These are phyloP conservation scores for Termitomyces sp. DNA, from an alignment of 768 basidiomycete genomes.

Conservation along the genomic window DNA sequence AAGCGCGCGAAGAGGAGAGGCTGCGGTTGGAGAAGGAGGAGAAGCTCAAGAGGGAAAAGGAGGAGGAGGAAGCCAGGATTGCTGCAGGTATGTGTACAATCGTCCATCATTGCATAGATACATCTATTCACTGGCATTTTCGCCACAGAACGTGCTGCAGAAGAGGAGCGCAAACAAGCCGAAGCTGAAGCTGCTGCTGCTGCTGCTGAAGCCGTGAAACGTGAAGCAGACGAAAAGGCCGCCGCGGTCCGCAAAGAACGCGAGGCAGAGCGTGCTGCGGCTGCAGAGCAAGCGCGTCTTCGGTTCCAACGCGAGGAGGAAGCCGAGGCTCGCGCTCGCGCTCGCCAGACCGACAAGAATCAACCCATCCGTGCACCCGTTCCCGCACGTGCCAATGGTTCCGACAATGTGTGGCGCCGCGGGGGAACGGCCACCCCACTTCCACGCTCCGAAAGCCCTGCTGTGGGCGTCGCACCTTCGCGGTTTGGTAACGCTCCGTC, in stretches of 20 bases:
- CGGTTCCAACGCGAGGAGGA: slow-evolving; percentile 68
- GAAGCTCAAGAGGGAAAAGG: slow-evolving; percentile 34
- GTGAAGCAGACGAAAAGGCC: slow-evolving; percentile 54
- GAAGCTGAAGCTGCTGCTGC: slow-evolving; percentile 46
- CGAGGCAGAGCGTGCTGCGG: slow-evolving; percentile 44
- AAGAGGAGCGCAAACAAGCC: slow-evolving; percentile 40
- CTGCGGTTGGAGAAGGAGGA: slow-evolving; percentile 35
- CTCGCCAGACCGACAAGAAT: slow-evolving; percentile 34
- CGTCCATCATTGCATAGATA: background rate
- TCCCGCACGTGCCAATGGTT: slow-evolving; percentile 21
- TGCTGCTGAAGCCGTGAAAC: slow-evolving; percentile 49
- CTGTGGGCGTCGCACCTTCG: slow-evolving; percentile 24
- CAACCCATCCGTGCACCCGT: slow-evolving; percentile 22
- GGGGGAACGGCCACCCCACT: slow-evolving; percentile 28
- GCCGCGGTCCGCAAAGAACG: slow-evolving; percentile 46
- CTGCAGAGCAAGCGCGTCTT: slow-evolving; percentile 47
- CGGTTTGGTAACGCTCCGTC: slow-evolving; percentile 32
- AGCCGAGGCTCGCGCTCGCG: slow-evolving; percentile 41
- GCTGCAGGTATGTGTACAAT: slow-evolving; percentile 45
- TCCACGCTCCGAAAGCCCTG: slow-evolving; percentile 52
- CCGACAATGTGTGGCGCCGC: slow-evolving; percentile 26
- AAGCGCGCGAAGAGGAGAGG: slow-evolving; percentile 55
- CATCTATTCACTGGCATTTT: background rate
- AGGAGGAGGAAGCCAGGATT: slow-evolving; percentile 42
- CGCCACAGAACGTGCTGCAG: slow-evolving; percentile 43